A percentile compares a stretch with the other conserved stretches of the same genome.
These are phyloP conservation scores for Pythium aristosporum DNA, from an alignment of 352 stramenopile genomes.

Conservation along the genomic window DNA sequence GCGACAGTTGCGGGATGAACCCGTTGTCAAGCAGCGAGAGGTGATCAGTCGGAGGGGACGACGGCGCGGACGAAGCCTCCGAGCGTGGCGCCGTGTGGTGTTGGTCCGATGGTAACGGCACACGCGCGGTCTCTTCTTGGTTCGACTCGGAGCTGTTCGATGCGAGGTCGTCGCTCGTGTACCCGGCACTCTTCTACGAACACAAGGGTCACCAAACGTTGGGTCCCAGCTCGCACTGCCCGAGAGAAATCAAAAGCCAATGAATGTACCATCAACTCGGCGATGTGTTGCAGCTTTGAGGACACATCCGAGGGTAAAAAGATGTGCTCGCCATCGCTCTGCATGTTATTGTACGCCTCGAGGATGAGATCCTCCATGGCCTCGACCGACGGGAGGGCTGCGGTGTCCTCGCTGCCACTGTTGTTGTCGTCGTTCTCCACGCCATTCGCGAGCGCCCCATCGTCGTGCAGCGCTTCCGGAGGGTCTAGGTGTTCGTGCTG, in stretches of 20 bases:
- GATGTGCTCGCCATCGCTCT: slow-evolving; percentile 80
- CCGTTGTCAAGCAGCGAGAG: neutral
- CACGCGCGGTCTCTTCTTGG: slow-evolving; percentile 14
- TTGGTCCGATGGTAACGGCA: neutral
- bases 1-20: neutral
- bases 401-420: neutral
- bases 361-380: slow-evolving; percentile 71
- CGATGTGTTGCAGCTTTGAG: slow-evolving; percentile 59
- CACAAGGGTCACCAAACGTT: neutral
- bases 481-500: neutral
- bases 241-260: neutral
- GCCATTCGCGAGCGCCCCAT: neutral
- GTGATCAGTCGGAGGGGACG: slow-evolving; percentile 4
- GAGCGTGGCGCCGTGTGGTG: slow-evolving; percentile 8
- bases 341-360: slow-evolving; percentile 83
- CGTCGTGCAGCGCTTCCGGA: neutral
- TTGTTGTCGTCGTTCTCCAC: neutral
- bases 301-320: slow-evolving; percentile 69
- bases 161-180: slow-evolving; percentile 24
- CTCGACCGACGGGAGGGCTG: slow-evolving; percentile 34
- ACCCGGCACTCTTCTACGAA: slow-evolving; percentile 20
- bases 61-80: slow-evolving; percentile 13
- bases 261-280: slow-evolving; percentile 57
- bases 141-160: slow-evolving; percentile 26
- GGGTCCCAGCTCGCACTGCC: neutral